phyloP scores from a whole-genome alignment of 768 basidiomycete species.

The Naganishia kalamii region DNA sequence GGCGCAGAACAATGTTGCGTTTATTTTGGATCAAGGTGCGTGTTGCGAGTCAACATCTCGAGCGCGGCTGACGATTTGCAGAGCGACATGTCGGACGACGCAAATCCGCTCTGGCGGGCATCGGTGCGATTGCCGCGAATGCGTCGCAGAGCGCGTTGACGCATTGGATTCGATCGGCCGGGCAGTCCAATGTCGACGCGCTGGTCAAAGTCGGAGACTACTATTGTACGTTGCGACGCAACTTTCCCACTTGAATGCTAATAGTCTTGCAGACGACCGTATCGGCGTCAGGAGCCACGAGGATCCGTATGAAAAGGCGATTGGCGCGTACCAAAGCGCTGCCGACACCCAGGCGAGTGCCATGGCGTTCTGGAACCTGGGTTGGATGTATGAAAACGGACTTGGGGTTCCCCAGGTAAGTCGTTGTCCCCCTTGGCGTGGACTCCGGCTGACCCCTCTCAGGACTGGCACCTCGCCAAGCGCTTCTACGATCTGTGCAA shows the following conservation, averaged over 20 bases:
- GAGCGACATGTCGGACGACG: background rate
- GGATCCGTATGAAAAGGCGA: constrained; percentile 75
- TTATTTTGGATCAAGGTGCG: constrained; percentile 81
- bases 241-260: background rate
- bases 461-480: constrained; percentile 97
- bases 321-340: constrained; percentile 87
- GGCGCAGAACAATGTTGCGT: constrained; percentile 93
- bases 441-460: background rate
- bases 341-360: constrained; percentile 88
- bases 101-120: background rate
- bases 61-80: background rate
- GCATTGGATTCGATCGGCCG: constrained; percentile 90
- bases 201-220: constrained; percentile 98
- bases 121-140: background rate
- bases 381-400: constrained; percentile 99
- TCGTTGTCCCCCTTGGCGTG: background rate
- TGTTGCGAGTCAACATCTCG: background rate
- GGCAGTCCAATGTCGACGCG: constrained; percentile 90
- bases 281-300: constrained; percentile 19
- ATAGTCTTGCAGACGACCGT: constrained; percentile 22
- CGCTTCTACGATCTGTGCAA: constrained; percentile 85
- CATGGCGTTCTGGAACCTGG: constrained; percentile 94
- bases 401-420: constrained; percentile 77
- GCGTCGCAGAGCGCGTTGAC: constrained; percentile 60
- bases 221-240: constrained; percentile 54